Base-by-base conservation (phyloP, 1,139 yeast genomes). In the Geotrichum europaeum region DNA sequence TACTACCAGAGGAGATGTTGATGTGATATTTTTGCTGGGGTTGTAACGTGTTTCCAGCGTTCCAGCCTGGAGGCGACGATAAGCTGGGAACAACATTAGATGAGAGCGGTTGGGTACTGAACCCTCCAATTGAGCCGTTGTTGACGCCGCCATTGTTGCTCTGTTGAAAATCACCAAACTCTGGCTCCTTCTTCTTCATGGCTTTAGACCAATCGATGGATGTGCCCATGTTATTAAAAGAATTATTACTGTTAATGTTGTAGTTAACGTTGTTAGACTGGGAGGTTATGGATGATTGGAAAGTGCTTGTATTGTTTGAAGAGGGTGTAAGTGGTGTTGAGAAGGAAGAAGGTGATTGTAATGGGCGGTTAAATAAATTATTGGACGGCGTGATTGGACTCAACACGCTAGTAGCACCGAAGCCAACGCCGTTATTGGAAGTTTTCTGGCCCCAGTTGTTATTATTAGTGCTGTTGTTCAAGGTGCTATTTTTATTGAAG, bases 201-300 rank as follows among this genome's bases (percentile, higher is more conserved):
- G 62, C 60, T 36, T 50, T 53, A 18, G 57, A 56, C 62, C 62
- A 59, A 49, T 59, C 60, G 24, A 59, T 59, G 22, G 54, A 34
- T 4, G 55, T 18, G 12, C 32, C 49, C 45, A 12, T 12, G 47
- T 20, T 52, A 18, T 51, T 34, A 4, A 24, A 6, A n/a, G 25
- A 7, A 24, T 34, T 51, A 15, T 49, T 34, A 53, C 13, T 15
- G 55, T 24, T 28, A 20, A 25, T 4, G 5, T 49, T 18, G 53
- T 55, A 22, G 57, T 49, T 24, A 24, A 5, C 3, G 25, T 24
- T 24, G 25, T 5, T 9, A 13, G 51, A 30, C 50, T 20, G 25
- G 22, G 34, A 22, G 51, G 4, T 13, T 4, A 15, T 36, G 20
- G 18, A 25, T 28, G 32, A 34, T 12, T 45, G n/a, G 25, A 45